Percentiles rank a stretch among this genome's conserved stretches.
phyloP scores from a whole-genome alignment of 148 eudicot genomes.

The Limonium bicolor region DNA sequence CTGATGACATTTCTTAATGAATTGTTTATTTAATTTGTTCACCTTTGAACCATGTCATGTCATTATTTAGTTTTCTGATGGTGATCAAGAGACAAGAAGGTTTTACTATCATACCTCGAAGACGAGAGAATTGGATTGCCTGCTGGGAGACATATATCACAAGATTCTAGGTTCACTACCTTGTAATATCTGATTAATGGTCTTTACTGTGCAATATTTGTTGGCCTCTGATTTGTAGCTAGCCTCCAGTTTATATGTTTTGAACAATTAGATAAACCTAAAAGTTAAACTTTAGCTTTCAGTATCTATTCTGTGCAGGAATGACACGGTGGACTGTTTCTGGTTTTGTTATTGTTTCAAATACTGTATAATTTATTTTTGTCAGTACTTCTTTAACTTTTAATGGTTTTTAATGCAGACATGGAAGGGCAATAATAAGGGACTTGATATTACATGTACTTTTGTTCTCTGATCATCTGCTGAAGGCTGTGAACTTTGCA shows the following conservation, averaged over 20 bases:
- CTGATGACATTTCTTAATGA: no score
- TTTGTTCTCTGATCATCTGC: conserved; percentile 50
- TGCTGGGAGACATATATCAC: conserved; percentile 94
- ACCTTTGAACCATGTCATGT: conserved; percentile 6
- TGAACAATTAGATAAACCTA: no score
- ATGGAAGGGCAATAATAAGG: conserved; percentile 97
- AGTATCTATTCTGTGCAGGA: no score
- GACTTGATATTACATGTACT: conserved; percentile 80
- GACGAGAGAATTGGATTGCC: conserved; percentile 80
- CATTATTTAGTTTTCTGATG: conserved; percentile 64
- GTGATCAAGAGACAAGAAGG: conserved; percentile 49
- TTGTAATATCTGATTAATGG: conserved; percentile 7
- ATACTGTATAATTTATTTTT: no score
- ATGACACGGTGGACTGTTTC: no score
- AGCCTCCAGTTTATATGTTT: no score
- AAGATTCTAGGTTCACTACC: conserved; percentile 64
- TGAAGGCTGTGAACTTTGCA: conserved; percentile 69
- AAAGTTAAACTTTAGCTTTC: no score
- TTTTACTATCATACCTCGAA: conserved; percentile 82
- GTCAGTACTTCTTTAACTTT: no score
- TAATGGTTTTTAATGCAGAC: conserved; percentile 25
- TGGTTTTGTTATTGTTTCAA: no score
- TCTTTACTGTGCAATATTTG: no score
- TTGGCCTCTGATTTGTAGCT: no score
- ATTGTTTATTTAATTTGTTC: no score